Conservation (phyloP, 805 yeast genomes). For the Dipodascus geniculatus region DNA sequence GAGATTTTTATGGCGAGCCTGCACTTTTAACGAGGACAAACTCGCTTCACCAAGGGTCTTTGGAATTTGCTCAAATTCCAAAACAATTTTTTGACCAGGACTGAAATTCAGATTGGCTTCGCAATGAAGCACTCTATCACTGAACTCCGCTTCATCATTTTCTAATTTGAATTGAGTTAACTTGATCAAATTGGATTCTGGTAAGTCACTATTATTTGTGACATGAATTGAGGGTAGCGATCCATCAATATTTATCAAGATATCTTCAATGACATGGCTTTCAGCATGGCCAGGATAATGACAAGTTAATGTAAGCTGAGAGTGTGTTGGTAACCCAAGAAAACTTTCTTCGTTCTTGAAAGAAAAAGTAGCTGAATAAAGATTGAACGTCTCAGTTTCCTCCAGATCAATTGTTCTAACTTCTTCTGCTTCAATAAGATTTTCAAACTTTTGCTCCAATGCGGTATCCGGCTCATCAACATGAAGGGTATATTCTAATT, state of each 20-base stretch:
- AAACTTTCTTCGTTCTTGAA: constrained; percentile 12
- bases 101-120: constrained; percentile 16
- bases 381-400: not conserved
- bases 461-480: not conserved
- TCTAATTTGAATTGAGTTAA: constrained; percentile 6
- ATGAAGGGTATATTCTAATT: constrained; percentile 8
- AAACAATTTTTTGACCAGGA: constrained; percentile 13
- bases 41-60: constrained; percentile 17
- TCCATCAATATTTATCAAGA: not conserved
- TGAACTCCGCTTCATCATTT: not conserved
- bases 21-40: not conserved
- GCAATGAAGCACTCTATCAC: constrained; percentile 1
- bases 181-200: not conserved
- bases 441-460: not conserved
- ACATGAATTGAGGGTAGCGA: not conserved
- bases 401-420: not conserved
- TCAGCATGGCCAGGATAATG: not conserved
- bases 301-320: constrained; percentile 13
- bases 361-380: constrained; percentile 11
- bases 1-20: not conserved
- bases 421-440: not conserved
- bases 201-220: not conserved
- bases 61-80: constrained; percentile 19
- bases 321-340: constrained; percentile 11
- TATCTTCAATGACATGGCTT: not conserved